phyloP scores from a whole-genome alignment of 2,329 filamentous ascomycete genomes.

The Pleomassaria siparia region DNA sequence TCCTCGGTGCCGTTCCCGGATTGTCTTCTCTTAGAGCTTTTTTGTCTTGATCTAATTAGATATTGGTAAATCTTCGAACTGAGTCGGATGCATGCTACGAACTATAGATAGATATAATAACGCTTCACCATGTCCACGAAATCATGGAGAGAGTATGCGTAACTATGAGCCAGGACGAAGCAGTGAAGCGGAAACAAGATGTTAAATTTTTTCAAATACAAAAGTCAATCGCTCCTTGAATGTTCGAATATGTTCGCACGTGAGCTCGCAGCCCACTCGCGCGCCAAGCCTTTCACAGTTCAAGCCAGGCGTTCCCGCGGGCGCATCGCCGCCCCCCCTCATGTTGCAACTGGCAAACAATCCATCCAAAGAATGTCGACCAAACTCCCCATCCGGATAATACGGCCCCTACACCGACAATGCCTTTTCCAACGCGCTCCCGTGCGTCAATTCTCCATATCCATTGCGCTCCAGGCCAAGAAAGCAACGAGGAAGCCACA shows the following conservation, averaged over 20 bases:
- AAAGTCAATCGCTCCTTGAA: too few species aligned
- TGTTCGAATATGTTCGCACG: not conserved
- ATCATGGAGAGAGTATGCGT: too few species aligned
- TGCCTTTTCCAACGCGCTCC: conserved; percentile 24
- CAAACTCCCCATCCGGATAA: conserved; percentile 26
- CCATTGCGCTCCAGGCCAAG: conserved; percentile 10
- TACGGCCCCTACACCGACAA: conserved; percentile 29
- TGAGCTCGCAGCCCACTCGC: not conserved
- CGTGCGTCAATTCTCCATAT: conserved; percentile 27
- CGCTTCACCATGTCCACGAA: too few species aligned
- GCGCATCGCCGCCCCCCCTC: not conserved
- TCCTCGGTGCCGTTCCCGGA: too few species aligned
- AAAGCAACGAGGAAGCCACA: conserved; percentile 4
- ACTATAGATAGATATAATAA: too few species aligned
- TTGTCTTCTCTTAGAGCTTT: too few species aligned
- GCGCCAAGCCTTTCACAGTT: not conserved
- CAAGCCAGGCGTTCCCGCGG: not conserved
- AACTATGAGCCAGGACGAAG: too few species aligned
- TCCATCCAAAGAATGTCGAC: conserved; percentile 26
- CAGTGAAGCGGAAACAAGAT: too few species aligned
- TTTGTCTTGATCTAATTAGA: too few species aligned
- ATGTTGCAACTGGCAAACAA: not conserved
- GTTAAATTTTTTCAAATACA: too few species aligned
- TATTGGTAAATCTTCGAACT: too few species aligned
- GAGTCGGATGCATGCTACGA: too few species aligned